These are phyloP conservation scores for Amoebophrya sp. DNA, from an alignment of 169 alveolate genomes.

Conservation along the genomic window DNA sequence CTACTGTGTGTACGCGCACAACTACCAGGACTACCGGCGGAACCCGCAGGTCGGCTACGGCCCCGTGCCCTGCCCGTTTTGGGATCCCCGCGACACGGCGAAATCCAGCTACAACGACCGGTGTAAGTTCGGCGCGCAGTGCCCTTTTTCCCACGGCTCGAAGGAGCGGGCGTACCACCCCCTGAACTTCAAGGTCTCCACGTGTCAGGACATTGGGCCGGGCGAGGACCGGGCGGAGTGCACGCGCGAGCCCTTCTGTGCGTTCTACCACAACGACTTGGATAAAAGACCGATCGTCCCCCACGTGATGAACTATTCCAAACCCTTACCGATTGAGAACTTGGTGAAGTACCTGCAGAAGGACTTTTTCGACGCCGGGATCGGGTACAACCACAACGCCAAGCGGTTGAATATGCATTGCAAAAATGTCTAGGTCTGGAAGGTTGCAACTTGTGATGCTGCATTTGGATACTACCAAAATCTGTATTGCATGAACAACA, in stretches of 20 bases:
- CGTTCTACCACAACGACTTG: neutral
- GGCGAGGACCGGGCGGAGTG: neutral
- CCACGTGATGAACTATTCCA: neutral
- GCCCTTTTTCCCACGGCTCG: neutral
- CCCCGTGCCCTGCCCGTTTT: neutral
- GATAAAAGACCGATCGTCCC: neutral
- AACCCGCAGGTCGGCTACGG: conserved; percentile 24
- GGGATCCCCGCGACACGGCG: conserved; percentile 24
- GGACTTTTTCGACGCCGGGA: conserved; percentile 9
- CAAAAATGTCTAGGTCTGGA: too few relatives aligned
- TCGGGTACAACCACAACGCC: conserved; percentile 17
- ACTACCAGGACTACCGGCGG: conserved; percentile 23
- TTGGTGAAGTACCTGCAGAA: neutral
- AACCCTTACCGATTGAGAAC: neutral
- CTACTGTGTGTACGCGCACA: conserved; percentile 18
- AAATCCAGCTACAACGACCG: neutral
- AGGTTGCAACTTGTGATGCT: too few relatives aligned
- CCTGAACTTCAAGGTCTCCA: conserved; percentile 9
- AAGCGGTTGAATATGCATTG: neutral
- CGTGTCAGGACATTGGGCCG: conserved; percentile 9
- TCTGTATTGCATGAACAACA: too few relatives aligned
- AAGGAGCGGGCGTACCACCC: conserved; percentile 20
- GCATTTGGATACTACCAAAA: too few relatives aligned
- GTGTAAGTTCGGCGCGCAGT: neutral
- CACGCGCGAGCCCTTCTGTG: conserved; percentile 20